Evolutionary conservation across 2,329 filamentous ascomycete genomes (phyloP).

Genomic region (Paradendryphiella salina): DNA sequence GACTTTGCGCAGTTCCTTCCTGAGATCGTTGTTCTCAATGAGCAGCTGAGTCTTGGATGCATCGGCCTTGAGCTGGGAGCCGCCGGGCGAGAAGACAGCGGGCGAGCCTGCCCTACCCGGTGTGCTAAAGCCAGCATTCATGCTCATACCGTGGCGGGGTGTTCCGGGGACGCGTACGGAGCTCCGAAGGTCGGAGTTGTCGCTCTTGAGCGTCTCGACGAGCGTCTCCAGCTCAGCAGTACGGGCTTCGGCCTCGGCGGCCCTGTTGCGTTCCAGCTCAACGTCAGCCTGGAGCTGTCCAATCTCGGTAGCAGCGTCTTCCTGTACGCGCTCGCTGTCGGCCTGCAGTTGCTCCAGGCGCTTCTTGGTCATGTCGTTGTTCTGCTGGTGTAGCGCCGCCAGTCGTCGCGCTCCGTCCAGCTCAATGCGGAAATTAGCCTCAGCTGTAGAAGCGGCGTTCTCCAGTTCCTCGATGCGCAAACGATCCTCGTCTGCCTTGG

Average conservation of each 20-base stretch:
- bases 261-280: constrained; percentile 60
- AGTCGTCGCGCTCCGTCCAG: constrained; percentile 79
- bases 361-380: constrained; percentile 70
- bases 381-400: constrained; percentile 78
- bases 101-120: constrained; percentile 57
- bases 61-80: constrained; percentile 57
- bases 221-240: constrained; percentile 67
- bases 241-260: constrained; percentile 63
- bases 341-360: constrained; percentile 71
- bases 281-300: constrained; percentile 55
- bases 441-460: constrained; percentile 77
- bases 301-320: constrained; percentile 65
- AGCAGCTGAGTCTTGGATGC: constrained; percentile 66
- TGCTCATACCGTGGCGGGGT: constrained; percentile 54
- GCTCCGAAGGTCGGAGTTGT: constrained; percentile 51
- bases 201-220: constrained; percentile 63
- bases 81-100: constrained; percentile 57
- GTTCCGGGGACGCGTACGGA: constrained; percentile 52
- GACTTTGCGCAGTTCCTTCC: constrained; percentile 73
- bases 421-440: constrained; percentile 85
- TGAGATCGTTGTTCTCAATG: constrained; percentile 64
- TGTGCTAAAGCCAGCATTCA: constrained; percentile 55
- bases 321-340: constrained; percentile 64
- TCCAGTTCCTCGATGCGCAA: constrained; percentile 81
- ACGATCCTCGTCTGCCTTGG: constrained; percentile 83